phyloP scores from a whole-genome alignment of 2,329 filamentous ascomycete genomes.

The Arachnomyces sp. region DNA sequence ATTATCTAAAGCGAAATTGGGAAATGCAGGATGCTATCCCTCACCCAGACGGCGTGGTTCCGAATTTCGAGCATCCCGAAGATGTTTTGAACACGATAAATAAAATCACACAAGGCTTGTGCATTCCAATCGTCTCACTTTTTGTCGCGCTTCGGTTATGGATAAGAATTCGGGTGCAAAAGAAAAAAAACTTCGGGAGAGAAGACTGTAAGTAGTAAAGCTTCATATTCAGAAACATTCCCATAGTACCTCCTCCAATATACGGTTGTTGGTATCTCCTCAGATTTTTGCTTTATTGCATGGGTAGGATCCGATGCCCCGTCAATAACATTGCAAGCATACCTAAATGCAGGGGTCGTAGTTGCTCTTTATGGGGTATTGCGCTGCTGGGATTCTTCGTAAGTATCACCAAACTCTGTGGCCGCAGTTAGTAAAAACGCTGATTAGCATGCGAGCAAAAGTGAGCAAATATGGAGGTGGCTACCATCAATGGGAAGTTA shows the following conservation, averaged over 20 bases:
- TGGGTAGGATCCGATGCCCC: conserved; percentile 12
- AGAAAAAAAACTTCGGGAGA: conserved; percentile 20
- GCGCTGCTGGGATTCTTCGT: conserved; percentile 22
- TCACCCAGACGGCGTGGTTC: conserved; percentile 12
- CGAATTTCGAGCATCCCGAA: conserved; percentile 16
- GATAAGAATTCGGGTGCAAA: conserved; percentile 28
- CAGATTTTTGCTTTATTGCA: conserved; percentile 2
- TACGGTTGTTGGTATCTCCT: too few relatives aligned
- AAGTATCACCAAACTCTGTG: conserved; percentile 7
- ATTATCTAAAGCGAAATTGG: too few relatives aligned
- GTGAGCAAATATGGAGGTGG: conserved; percentile 31
- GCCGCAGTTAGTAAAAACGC: background rate
- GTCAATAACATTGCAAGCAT: background rate
- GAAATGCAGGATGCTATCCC: too few relatives aligned
- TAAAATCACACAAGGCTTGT: conserved; percentile 29
- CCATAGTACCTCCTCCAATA: too few relatives aligned
- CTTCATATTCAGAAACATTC: too few relatives aligned
- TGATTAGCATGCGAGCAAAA: conserved; percentile 6
- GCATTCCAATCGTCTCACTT: conserved; percentile 25
- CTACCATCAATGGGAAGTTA: conserved; percentile 23
- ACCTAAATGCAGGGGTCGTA: conserved; percentile 6
- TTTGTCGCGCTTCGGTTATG: conserved; percentile 26
- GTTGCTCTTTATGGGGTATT: conserved; percentile 25
- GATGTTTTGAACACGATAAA: conserved; percentile 26
- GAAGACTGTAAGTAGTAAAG: conserved; percentile 6